Conservation (phyloP, 257 asterid genomes). For the Eucommia ulmoides region DNA sequence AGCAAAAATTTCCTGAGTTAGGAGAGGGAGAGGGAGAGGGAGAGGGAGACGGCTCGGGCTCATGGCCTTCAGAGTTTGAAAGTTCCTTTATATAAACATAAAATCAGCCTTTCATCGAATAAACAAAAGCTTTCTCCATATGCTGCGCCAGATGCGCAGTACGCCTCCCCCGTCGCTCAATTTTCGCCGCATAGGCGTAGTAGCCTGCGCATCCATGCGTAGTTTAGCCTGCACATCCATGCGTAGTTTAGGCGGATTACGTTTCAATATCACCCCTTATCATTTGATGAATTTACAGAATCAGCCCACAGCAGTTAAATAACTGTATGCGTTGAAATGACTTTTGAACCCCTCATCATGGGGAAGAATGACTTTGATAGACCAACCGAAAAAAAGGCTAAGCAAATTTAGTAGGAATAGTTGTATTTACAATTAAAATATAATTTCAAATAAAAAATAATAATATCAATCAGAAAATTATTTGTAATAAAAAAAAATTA, state of each 20-base stretch:
- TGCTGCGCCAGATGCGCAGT: constrained; percentile 16
- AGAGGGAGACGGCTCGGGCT: not conserved
- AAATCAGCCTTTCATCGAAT: constrained; percentile 20
- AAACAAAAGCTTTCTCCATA: constrained; percentile 10
- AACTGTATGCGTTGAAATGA: constrained; percentile 7
- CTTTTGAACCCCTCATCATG: constrained; percentile 20
- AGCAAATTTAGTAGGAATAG: not conserved
- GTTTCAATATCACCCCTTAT: not conserved
- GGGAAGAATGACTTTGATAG: not conserved
- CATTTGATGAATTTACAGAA: not conserved
- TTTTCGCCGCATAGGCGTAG: constrained; percentile 19
- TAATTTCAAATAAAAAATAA: not conserved
- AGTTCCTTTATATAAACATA: constrained; percentile 14
- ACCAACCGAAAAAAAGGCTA: not conserved
- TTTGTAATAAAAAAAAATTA: not conserved
- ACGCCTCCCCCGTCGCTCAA: constrained; percentile 10
- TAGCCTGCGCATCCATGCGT: not conserved
- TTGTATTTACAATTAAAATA: too few relatives aligned
- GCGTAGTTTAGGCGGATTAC: too few relatives aligned
- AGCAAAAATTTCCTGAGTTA: constrained; percentile 1
- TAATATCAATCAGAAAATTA: not conserved
- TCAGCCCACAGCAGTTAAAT: not conserved
- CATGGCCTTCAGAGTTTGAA: constrained; percentile 13
- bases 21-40: not conserved
- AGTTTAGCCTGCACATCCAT: too few relatives aligned